Conservation (phyloP, 2,329 filamentous ascomycete species). For the Fusarium sarcochroum region DNA sequence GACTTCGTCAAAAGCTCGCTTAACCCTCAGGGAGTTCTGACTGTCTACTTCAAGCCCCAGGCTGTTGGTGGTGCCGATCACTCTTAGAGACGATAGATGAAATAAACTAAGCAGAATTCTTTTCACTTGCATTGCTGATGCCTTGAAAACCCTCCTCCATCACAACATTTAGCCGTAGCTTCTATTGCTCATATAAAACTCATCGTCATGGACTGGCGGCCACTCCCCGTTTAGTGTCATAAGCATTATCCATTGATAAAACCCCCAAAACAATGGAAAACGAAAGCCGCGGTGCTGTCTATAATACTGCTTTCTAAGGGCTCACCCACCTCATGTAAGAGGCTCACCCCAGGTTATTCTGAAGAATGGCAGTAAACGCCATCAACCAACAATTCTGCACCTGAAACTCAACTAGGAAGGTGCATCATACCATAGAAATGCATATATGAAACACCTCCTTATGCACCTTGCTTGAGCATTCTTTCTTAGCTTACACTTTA, state of each 20-base stretch:
- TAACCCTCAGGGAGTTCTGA: slow-evolving; percentile 55
- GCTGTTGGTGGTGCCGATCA: slow-evolving; percentile 46
- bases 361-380: too few relatives aligned
- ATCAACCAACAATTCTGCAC: not conserved
- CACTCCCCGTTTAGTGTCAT: not conserved
- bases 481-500: not conserved
- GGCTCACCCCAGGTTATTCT: not conserved
- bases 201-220: not conserved
- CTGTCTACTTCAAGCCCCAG: slow-evolving; percentile 58
- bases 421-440: not conserved
- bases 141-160: not conserved
- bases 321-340: too few relatives aligned
- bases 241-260: too few relatives aligned
- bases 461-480: not conserved
- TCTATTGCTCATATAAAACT: not conserved
- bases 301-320: too few relatives aligned
- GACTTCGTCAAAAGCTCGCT: slow-evolving; percentile 50
- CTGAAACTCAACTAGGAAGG: not conserved
- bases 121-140: not conserved
- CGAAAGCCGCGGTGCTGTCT: too few relatives aligned
- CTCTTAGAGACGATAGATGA: not conserved
- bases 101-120: not conserved
- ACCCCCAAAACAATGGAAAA: too few relatives aligned
- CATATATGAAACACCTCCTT: not conserved
- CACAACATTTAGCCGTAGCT: too few relatives aligned